Evolutionary conservation across 306 rosid genomes (phyloP).

Genomic region (Cicer judaicum): DNA sequence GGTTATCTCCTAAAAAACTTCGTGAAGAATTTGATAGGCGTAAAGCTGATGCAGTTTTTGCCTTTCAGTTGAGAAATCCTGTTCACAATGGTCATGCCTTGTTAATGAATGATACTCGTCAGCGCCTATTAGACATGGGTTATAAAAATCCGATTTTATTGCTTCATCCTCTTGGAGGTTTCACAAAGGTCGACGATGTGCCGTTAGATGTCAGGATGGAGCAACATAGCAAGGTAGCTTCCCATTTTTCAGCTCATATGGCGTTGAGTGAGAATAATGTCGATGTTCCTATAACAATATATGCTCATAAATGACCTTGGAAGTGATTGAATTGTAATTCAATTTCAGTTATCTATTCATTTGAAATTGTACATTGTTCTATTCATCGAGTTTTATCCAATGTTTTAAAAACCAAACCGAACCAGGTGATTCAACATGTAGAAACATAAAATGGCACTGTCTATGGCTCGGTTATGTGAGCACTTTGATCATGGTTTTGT

Average conservation of each 20-base stretch:
- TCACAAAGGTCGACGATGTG: constrained; percentile 87
- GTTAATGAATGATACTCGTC: constrained; percentile 93
- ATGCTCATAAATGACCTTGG: constrained; percentile 11
- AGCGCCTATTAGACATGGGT: constrained; percentile 84
- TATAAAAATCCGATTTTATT: constrained; percentile 85
- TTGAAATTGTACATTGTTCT: constrained; percentile 28
- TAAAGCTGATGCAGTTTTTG: constrained; percentile 93
- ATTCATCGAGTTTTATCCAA: neutral
- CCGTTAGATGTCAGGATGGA: constrained; percentile 99
- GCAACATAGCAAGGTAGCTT: constrained; percentile 94
- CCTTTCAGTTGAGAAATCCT: constrained; percentile 94
- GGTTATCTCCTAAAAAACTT: constrained; percentile 92
- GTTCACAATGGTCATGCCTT: constrained; percentile 97
- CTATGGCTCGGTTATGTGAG: too few species aligned
- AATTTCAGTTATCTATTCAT: constrained; percentile 6
- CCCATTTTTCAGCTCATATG: constrained; percentile 29
- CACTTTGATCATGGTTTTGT: too few species aligned
- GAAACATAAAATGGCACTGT: too few species aligned
- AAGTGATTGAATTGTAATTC: constrained; percentile 14
- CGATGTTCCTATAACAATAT: constrained; percentile 5
- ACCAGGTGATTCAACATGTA: too few species aligned
- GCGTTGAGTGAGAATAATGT: neutral
- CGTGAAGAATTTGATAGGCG: constrained; percentile 84
- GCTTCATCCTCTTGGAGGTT: constrained; percentile 99
- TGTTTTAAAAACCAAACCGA: too few species aligned